phyloP scores from a whole-genome alignment of 2,329 filamentous ascomycete species.

The Phialocephala sp. region DNA sequence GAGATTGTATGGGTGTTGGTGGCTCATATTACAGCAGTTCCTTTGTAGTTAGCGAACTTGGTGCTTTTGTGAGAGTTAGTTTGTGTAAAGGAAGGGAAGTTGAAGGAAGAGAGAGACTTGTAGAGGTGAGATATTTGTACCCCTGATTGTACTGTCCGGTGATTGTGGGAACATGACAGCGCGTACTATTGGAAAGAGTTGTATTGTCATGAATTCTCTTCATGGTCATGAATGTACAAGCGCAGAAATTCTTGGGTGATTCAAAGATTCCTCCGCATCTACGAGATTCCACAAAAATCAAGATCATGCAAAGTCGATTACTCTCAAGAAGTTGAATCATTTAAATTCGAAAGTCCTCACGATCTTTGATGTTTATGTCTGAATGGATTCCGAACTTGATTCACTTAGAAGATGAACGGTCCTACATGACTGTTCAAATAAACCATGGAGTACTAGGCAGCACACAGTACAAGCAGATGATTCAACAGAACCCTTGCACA shows the following conservation, averaged over 20 bases:
- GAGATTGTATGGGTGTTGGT: neutral
- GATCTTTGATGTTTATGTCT: too few species aligned
- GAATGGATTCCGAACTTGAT: neutral
- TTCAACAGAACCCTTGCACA: neutral
- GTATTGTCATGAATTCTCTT: neutral
- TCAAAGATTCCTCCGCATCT: neutral
- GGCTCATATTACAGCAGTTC: neutral
- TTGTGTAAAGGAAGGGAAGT: neutral
- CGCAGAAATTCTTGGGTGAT: neutral
- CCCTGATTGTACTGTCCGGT: neutral
- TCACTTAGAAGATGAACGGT: neutral
- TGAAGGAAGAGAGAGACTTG: neutral
- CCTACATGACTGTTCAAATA: too few species aligned
- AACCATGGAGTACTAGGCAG: too few species aligned
- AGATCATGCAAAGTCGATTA: neutral
- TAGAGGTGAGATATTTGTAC: neutral
- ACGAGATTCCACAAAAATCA: neutral
- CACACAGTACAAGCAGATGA: too few species aligned
- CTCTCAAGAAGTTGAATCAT: neutral
- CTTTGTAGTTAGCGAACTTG: neutral
- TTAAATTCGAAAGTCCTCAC: neutral
- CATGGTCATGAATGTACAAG: neutral
- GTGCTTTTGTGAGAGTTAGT: neutral
- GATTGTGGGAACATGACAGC: neutral
- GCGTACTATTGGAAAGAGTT: too few species aligned